Evolutionary conservation across 495 filamentous ascomycete genomes (phyloP).

Genomic region (Penicillium odoratum): DNA sequence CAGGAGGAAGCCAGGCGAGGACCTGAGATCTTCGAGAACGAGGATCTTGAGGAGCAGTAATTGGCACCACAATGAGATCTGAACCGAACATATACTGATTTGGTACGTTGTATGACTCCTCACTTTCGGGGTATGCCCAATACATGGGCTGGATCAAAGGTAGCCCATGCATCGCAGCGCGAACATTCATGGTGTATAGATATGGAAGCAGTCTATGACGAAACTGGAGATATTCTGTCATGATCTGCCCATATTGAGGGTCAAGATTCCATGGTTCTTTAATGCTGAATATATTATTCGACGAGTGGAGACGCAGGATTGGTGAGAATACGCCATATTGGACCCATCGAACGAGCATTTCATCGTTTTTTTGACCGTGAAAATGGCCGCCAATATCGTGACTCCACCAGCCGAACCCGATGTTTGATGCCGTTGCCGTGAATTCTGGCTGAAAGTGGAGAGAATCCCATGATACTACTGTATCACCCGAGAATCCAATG

Average conservation of each 20-base stretch:
- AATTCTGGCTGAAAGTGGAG: conserved; percentile 63
- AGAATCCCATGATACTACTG: conserved; percentile 54
- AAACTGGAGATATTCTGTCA: conserved; percentile 47
- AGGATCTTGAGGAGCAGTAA: conserved; percentile 44
- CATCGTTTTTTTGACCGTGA: conserved; percentile 49
- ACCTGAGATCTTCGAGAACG: conserved; percentile 39
- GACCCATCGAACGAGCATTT: conserved; percentile 57
- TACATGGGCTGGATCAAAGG: conserved; percentile 60
- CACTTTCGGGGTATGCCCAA: conserved; percentile 50
- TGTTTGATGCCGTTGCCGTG: conserved; percentile 61
- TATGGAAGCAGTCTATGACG: conserved; percentile 57
- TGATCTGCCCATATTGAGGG: conserved; percentile 35
- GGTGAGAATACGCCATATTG: conserved; percentile 59
- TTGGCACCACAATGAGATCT: conserved; percentile 52
- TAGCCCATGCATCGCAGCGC: conserved; percentile 38
- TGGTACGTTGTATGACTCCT: conserved; percentile 49
- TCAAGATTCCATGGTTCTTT: conserved; percentile 60
- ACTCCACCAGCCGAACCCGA: conserved; percentile 66
- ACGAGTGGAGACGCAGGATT: conserved; percentile 57
- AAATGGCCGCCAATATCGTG: conserved; percentile 64
- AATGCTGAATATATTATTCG: conserved; percentile 49
- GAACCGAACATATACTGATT: conserved; percentile 58
- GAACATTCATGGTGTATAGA: conserved; percentile 56
- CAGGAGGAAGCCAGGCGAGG: conserved; percentile 51
- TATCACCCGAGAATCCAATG: conserved; percentile 62